Conservation (phyloP, 257 asterid genomes). For the Forsythia viridissima region DNA sequence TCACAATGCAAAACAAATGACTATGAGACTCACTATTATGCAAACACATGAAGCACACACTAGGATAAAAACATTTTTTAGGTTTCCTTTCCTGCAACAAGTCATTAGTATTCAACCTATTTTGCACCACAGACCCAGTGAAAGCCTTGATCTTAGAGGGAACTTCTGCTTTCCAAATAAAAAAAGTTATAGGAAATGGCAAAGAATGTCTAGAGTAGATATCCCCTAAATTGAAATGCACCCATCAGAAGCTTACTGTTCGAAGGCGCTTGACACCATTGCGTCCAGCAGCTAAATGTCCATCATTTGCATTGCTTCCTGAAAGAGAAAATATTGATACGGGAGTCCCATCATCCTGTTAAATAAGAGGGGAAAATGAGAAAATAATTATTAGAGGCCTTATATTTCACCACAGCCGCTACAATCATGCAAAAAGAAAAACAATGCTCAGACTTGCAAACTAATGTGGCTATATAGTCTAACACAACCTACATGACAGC, state of each 20-base stretch:
- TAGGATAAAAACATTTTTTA: no score
- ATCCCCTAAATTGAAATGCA: slow-evolving; percentile 13
- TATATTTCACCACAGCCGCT: slow-evolving; percentile 1
- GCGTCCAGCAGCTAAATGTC: slow-evolving; percentile 94
- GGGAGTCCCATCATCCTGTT: slow-evolving; percentile 94
- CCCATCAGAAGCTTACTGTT: slow-evolving; percentile 59
- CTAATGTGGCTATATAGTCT: slow-evolving; percentile 10
- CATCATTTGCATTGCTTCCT: slow-evolving; percentile 82
- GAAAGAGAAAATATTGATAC: slow-evolving; percentile 94
- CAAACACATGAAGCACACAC: no score
- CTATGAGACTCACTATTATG: no score
- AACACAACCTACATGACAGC: slow-evolving; percentile 17
- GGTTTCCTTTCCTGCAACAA: neutral
- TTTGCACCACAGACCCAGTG: neutral
- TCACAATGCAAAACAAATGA: no score
- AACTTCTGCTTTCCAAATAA: neutral
- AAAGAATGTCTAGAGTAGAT: neutral
- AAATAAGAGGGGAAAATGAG: slow-evolving; percentile 11
- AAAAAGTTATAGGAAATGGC: neutral
- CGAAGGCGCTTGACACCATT: slow-evolving; percentile 98
- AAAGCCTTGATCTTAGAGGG: neutral
- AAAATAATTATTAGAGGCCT: slow-evolving; percentile 23
- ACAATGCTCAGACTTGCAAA: slow-evolving; percentile 12
- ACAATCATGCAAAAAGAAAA: neutral
- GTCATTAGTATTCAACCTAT: neutral